Conservation (phyloP, 2,329 filamentous ascomycete species). For the Sporothrix dimorphospora region DNA sequence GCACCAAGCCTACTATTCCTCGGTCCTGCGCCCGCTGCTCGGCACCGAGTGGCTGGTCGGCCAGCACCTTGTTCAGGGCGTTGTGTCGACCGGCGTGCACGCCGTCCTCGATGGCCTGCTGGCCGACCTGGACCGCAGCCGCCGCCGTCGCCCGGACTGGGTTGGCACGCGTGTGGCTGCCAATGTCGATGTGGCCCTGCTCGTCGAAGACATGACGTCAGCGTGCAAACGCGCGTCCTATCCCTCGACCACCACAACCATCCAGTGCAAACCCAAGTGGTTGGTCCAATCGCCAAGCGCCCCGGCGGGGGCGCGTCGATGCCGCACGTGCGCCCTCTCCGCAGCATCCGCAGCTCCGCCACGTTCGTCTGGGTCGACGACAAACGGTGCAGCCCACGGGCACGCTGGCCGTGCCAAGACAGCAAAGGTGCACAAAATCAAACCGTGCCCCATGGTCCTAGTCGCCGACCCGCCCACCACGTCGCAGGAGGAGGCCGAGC, state of each 20-base stretch:
- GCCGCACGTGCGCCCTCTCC: slow-evolving; percentile 71
- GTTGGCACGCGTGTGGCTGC: slow-evolving; percentile 55
- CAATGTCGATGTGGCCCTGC: slow-evolving; percentile 64
- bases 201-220: slow-evolving; percentile 74
- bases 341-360: slow-evolving; percentile 33
- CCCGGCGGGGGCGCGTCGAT: slow-evolving; percentile 63
- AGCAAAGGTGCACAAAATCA: slow-evolving; percentile 30
- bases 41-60: slow-evolving; percentile 55
- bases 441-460: slow-evolving; percentile 34
- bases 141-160: slow-evolving; percentile 47
- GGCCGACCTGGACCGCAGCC: slow-evolving; percentile 42
- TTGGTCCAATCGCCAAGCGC: slow-evolving; percentile 74
- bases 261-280: slow-evolving; percentile 89
- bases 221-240: slow-evolving; percentile 1
- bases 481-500: slow-evolving; percentile 18
- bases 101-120: slow-evolving; percentile 58
- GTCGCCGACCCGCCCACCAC: slow-evolving; percentile 26
- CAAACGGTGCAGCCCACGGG: not conserved
- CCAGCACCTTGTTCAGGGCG: slow-evolving; percentile 57
- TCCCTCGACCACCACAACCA: slow-evolving; percentile 42
- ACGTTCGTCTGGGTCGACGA: not conserved
- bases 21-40: slow-evolving; percentile 60
- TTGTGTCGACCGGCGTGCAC: slow-evolving; percentile 45
- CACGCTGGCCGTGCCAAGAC: not conserved
- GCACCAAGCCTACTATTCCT: slow-evolving; percentile 53